phyloP scores from a whole-genome alignment of 192 early-diverging fungal genomes.

The Paraglomus occultum region DNA sequence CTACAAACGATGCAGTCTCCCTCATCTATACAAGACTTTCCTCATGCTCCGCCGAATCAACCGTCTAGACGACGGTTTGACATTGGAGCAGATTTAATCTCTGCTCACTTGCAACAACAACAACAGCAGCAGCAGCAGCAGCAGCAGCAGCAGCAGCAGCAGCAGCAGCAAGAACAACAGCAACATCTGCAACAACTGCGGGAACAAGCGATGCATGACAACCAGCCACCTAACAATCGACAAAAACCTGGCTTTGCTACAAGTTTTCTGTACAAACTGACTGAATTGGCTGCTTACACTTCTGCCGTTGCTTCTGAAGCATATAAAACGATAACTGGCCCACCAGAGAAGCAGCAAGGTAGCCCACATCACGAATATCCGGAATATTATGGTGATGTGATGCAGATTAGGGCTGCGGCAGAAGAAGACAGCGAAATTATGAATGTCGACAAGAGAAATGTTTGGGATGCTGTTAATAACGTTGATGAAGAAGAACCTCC shows the following conservation, averaged over 20 bases:
- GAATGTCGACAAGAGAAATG: not conserved
- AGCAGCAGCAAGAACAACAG: not conserved
- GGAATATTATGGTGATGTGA: not conserved
- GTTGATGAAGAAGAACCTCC: slow-evolving; percentile 25
- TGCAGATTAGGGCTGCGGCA: not conserved
- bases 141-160: not conserved
- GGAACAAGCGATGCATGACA: not conserved
- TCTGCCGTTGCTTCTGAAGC: slow-evolving; percentile 3
- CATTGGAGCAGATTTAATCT: not conserved
- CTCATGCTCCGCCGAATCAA: not conserved
- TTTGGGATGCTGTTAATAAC: not conserved
- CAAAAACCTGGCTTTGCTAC: slow-evolving; percentile 14
- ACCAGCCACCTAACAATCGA: not conserved
- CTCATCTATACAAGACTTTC: not conserved
- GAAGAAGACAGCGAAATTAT: not conserved
- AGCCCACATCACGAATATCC: not conserved
- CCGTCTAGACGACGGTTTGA: slow-evolving; percentile 4
- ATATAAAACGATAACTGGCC: slow-evolving; percentile 17
- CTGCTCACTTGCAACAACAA: not conserved
- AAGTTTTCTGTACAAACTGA: slow-evolving; percentile 24
- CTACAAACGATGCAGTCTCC: not conserved
- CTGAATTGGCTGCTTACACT: slow-evolving; percentile 19
- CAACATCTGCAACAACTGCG: no score
- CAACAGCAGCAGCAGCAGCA: not conserved
- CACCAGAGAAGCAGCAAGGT: not conserved